Percentiles rank a stretch among this genome's conserved stretches.
Conservation (phyloP, 306 rosid species). For the Bauhinia variegata region DNA sequence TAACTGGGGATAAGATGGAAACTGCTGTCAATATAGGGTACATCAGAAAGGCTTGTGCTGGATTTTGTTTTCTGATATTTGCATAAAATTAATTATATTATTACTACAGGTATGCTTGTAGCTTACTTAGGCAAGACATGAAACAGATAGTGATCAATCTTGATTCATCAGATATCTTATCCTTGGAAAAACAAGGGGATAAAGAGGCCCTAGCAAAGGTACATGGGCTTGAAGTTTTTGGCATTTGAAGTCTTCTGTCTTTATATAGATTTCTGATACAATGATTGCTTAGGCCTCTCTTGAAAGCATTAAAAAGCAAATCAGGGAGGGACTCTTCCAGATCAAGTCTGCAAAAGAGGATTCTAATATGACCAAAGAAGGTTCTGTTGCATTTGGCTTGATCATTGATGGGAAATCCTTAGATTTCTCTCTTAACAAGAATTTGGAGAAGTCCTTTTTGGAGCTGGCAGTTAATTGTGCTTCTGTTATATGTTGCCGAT, state of each 20-base stretch:
- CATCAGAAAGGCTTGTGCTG: constrained; percentile 16
- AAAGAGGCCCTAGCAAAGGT: constrained; percentile 65
- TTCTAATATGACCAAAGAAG: constrained; percentile 36
- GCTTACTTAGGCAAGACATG: constrained; percentile 84
- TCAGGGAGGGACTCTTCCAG: constrained; percentile 58
- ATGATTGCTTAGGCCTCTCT: constrained; percentile 63
- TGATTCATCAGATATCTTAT: constrained; percentile 67
- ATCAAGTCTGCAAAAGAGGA: constrained; percentile 51
- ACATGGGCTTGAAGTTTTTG: constrained; percentile 24
- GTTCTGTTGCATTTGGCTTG: constrained; percentile 54
- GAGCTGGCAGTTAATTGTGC: constrained; percentile 73
- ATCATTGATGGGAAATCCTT: constrained; percentile 91
- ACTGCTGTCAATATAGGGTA: constrained; percentile 92
- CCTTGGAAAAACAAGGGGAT: constrained; percentile 65
- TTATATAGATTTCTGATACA: constrained; percentile 35
- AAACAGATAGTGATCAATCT: constrained; percentile 68
- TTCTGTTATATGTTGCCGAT: constrained; percentile 86
- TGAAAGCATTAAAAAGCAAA: constrained; percentile 67
- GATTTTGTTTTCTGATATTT: constrained; percentile 30
- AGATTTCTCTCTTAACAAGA: constrained; percentile 64
- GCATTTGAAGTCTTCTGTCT: constrained; percentile 13
- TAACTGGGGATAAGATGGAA: constrained; percentile 97
- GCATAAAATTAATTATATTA: constrained; percentile 19
- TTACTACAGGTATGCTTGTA: constrained; percentile 72
- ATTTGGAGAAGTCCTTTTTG: constrained; percentile 60